Evolutionary conservation across 306 rosid genomes (phyloP), one percentile per base, ranked within the genome.

Genomic region (Biancaea sappan): DNA sequence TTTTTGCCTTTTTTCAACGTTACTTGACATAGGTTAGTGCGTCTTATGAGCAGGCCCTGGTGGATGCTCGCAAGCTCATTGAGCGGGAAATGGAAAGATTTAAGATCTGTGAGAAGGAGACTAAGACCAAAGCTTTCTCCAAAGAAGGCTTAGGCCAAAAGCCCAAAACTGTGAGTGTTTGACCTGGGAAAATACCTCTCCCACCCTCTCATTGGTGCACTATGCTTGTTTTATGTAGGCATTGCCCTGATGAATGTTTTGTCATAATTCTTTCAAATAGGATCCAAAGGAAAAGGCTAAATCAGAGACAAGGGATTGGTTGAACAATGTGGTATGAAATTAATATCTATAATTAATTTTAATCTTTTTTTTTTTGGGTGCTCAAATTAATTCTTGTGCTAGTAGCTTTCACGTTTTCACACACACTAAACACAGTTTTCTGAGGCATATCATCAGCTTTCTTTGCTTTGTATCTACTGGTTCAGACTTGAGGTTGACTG

Each of bases 51-150:
- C 97, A 92, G 88, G 93, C 90, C 29, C 79, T 94, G 83, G 92
- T 94, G 82, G 98, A 94, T 90, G 91, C 98, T 48, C 98, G 98
- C 41, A 91, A 94, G 85, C 83, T 69, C 37, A 94, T 94, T 64
- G 97, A 94, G 80, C 97, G 97, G 21, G 98, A 94, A 84, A 94
- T 94, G 98, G 98, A 94, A 82, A 86, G 98, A 81, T 94, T 94
- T 75, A 94, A 94, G 86, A 81, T 94, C 13, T 94, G 98, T 58
- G 98, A 94, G 80, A 94, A 94, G 87, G 98, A 94, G 88, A 94
- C 97, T 1, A 94, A 94, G 78, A 94, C 98, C 32, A 94, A 94
- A 82, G 98, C 98, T 8, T 94, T 94, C 80, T 94, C 98, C 9
- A 94, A 94, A 83, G 98, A 94, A 90, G 98, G 98, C 24, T 79